Evolutionary conservation across 495 filamentous ascomycete genomes (phyloP).

Genomic region (Physcia stellaris): DNA sequence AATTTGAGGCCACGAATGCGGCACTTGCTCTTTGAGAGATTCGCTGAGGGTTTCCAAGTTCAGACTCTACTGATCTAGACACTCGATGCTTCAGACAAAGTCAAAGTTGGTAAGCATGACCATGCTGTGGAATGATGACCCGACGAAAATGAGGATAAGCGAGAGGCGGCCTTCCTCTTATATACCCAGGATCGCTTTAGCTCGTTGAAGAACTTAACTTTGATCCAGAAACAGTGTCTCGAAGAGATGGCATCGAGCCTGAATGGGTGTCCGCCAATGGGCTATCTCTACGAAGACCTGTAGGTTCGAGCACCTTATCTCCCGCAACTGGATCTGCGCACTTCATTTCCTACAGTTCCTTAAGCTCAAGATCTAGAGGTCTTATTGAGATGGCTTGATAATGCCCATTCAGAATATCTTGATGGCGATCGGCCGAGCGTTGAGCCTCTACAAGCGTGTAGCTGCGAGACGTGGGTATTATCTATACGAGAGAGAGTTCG

Average conservation of each 20-base stretch:
- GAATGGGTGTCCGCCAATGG: background rate
- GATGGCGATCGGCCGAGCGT: constrained; percentile 2
- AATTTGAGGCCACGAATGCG: no score
- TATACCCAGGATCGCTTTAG: constrained; percentile 8
- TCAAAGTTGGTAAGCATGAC: constrained; percentile 6
- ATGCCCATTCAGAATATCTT: background rate
- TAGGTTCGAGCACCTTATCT: no score
- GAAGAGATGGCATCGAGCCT: background rate
- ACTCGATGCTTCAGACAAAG: constrained; percentile 8
- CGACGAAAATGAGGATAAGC: background rate
- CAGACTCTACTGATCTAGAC: constrained; percentile 7
- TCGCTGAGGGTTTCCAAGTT: no score
- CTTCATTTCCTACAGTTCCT: no score
- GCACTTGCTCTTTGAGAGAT: no score
- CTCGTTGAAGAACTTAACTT: constrained; percentile 3
- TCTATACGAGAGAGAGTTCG: background rate
- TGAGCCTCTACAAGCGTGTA: constrained; percentile 2
- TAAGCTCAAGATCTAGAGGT: constrained; percentile 2
- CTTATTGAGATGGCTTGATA: constrained; percentile 3
- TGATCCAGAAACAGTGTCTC: no score
- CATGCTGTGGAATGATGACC: constrained; percentile 1
- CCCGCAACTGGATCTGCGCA: no score
- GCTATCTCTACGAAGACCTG: background rate
- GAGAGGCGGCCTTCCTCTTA: constrained; percentile 1
- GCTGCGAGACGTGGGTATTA: background rate